Evolutionary conservation across 2,329 filamentous ascomycete species (phyloP).

Genomic region (Diaporthe helianthi): DNA sequence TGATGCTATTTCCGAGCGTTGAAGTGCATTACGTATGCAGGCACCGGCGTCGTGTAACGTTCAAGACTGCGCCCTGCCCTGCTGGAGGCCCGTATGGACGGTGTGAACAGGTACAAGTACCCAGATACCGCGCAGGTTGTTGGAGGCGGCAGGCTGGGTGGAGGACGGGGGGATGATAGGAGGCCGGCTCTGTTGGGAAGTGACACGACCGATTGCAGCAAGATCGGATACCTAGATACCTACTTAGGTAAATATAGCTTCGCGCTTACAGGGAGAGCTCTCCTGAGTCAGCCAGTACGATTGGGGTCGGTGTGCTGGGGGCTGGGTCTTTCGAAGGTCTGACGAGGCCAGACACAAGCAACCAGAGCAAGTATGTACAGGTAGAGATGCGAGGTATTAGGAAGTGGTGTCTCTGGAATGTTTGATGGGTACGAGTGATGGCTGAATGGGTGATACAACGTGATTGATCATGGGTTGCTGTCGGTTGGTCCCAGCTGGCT

Average conservation of each 20-base stretch:
- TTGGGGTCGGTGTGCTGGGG: not conserved
- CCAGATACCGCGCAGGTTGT: conserved; percentile 3
- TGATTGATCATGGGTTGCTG: conserved; percentile 23
- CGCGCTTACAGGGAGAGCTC: conserved; percentile 29
- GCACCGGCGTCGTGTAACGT: conserved; percentile 24
- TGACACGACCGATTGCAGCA: conserved; percentile 28
- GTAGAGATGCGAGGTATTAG: conserved; percentile 21
- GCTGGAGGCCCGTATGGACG: not conserved
- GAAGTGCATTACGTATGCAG: conserved; percentile 34
- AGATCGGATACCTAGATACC: conserved; percentile 8
- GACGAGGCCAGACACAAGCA: not conserved
- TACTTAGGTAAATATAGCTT: conserved; percentile 18
- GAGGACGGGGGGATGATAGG: conserved; percentile 10
- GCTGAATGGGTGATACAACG: conserved; percentile 25
- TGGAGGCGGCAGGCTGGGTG: conserved; percentile 15
- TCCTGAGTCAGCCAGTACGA: conserved; percentile 31
- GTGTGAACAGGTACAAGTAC: not conserved
- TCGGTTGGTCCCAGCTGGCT: conserved; percentile 15
- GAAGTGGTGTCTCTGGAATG: not conserved
- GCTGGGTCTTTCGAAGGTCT: not conserved
- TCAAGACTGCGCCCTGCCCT: conserved; percentile 26
- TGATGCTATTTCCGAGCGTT: conserved; percentile 33
- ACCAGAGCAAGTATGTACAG: conserved; percentile 3
- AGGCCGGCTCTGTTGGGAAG: conserved; percentile 28
- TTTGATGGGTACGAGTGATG: not conserved